A percentile compares a stretch with the other conserved stretches of the same genome.
These are phyloP conservation scores for Colletotrichum sansevieriae DNA, from an alignment of 2,329 filamentous ascomycete genomes.

Conservation along the genomic window DNA sequence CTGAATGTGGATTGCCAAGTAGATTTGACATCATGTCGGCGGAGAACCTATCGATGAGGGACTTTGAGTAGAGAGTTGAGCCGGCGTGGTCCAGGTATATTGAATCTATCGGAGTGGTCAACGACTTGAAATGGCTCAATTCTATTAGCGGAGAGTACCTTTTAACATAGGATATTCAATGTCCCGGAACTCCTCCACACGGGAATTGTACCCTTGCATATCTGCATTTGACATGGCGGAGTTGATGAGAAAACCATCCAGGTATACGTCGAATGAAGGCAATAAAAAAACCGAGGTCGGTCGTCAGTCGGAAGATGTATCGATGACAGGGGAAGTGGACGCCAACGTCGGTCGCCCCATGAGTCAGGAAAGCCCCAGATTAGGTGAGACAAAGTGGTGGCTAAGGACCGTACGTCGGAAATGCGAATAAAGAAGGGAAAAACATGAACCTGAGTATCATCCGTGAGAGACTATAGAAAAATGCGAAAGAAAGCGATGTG, in stretches of 20 bases:
- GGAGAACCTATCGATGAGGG: conserved; percentile 83
- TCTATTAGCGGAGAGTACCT: conserved; percentile 57
- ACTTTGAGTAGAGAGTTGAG: conserved; percentile 86
- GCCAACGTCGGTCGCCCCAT: conserved; percentile 1
- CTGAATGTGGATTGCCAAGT: conserved; percentile 93
- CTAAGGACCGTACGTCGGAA: not conserved
- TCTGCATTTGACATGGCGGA: conserved; percentile 14
- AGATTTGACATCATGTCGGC: conserved; percentile 82
- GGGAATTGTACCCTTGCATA: conserved; percentile 64
- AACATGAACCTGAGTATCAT: not conserved
- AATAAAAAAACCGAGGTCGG: not conserved
- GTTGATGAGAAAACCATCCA: not conserved
- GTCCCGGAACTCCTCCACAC: conserved; percentile 69
- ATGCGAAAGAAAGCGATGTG: not conserved
- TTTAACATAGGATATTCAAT: conserved; percentile 78
- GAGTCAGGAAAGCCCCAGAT: conserved; percentile 14
- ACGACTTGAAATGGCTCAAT: conserved; percentile 25
- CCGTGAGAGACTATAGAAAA: not conserved
- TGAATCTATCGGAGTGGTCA: conserved; percentile 64
- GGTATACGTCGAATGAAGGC: not conserved
- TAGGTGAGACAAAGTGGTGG: conserved; percentile 26
- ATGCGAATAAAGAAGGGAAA: not conserved
- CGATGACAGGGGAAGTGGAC: not conserved
- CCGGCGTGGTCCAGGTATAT: conserved; percentile 95
- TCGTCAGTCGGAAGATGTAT: not conserved